phyloP scores from a whole-genome alignment of 352 stramenopile genomes.

The Discostella stelligera region DNA sequence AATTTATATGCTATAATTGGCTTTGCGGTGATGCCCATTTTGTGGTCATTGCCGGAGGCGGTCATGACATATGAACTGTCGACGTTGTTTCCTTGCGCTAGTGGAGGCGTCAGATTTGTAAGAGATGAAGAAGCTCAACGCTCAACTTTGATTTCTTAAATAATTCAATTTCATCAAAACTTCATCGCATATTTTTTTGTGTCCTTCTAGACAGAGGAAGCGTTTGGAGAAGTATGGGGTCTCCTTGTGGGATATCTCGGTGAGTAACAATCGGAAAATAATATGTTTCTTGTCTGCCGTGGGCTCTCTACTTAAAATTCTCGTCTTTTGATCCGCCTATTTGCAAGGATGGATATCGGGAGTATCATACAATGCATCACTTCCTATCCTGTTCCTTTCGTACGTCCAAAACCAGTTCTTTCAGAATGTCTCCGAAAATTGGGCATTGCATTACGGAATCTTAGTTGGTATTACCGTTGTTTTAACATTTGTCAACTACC shows the following conservation, averaged over 20 bases:
- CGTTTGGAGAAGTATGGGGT: conserved; percentile 76
- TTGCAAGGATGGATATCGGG: conserved; percentile 83
- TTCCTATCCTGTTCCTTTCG: conserved; percentile 80
- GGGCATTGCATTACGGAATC: conserved; percentile 45
- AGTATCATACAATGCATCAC: conserved; percentile 87
- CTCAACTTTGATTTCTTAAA: neutral
- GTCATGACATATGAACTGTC: conserved; percentile 88
- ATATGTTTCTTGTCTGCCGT: neutral
- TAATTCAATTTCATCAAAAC: neutral
- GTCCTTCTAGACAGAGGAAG: conserved; percentile 61
- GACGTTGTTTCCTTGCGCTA: conserved; percentile 83
- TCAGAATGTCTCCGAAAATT: conserved; percentile 30
- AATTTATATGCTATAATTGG: conserved; percentile 85
- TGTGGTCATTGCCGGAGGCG: conserved; percentile 86
- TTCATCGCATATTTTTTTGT: conserved; percentile 1
- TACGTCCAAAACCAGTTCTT: conserved; percentile 53
- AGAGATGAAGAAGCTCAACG: conserved; percentile 17
- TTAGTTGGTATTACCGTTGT: conserved; percentile 54
- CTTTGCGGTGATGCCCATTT: conserved; percentile 84
- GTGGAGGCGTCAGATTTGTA: conserved; percentile 87
- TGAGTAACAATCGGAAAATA: conserved; percentile 11
- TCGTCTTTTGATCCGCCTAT: neutral
- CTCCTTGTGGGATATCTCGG: conserved; percentile 49
- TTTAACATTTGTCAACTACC: conserved; percentile 73
- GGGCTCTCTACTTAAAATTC: neutral